A percentile compares a stretch with the other conserved stretches of the same genome.
Conservation (phyloP, 176 grass and related monocot genomes). For the Bromus sterilis region DNA sequence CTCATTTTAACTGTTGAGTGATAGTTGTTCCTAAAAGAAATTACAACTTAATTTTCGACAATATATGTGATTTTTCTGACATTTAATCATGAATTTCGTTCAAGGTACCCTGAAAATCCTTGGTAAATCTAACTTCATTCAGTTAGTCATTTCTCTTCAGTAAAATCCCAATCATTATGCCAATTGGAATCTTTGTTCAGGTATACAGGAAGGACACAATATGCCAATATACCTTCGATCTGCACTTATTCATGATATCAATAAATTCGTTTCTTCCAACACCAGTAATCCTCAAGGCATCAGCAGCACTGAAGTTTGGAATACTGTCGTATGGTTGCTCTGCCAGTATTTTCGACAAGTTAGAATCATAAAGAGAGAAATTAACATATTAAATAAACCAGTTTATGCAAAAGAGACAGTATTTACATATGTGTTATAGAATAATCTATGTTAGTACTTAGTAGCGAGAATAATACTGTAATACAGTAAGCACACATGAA, state of each 20-base stretch:
- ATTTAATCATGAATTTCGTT: background rate
- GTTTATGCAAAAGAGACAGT: background rate
- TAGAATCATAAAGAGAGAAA: background rate
- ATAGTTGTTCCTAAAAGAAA: background rate
- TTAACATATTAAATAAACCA: background rate
- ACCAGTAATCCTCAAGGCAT: constrained; percentile 78
- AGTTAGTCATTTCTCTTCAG: background rate
- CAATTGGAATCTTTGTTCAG: background rate
- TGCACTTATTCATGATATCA: constrained; percentile 97
- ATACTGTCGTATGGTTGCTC: constrained; percentile 99
- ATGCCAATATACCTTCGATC: constrained; percentile 72
- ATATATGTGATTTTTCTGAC: background rate
- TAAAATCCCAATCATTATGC: background rate
- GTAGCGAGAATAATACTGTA: background rate
- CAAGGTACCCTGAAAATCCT: background rate
- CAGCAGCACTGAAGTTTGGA: constrained; percentile 94
- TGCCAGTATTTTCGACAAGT: constrained; percentile 38
- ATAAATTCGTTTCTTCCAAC: constrained; percentile 97
- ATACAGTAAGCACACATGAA: background rate
- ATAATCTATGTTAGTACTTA: background rate
- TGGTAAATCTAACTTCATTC: background rate
- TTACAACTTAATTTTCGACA: background rate
- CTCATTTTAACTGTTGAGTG: background rate
- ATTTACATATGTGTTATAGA: background rate
- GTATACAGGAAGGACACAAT: background rate